Percentiles rank a stretch among this genome's conserved stretches.
phyloP scores from a whole-genome alignment of 2,329 filamentous ascomycete genomes.

The Aureobasidium mangrovei region DNA sequence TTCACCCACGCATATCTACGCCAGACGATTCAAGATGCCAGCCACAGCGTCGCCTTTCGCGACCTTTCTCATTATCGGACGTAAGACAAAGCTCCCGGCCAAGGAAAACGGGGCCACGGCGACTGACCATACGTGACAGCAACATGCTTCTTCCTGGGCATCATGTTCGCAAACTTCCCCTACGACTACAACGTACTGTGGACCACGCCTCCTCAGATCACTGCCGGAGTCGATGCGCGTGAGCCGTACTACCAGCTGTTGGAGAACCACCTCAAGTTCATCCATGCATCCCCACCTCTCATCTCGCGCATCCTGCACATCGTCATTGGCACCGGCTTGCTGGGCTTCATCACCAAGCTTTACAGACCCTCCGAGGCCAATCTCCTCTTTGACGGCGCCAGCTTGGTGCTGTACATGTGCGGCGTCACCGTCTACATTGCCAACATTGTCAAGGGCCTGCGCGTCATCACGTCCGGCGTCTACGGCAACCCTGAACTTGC shows the following conservation, averaged over 20 bases:
- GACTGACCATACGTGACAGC: slow-evolving; percentile 26
- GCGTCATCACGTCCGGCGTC: slow-evolving; percentile 66
- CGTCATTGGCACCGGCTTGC: slow-evolving; percentile 75
- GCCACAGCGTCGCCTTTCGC: slow-evolving; percentile 54
- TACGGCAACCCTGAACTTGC: slow-evolving; percentile 44
- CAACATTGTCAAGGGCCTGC: slow-evolving; percentile 91
- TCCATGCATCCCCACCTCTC: slow-evolving; percentile 83
- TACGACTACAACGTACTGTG: slow-evolving; percentile 91
- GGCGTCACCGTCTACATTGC: slow-evolving; percentile 88
- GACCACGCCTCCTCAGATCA: slow-evolving; percentile 52
- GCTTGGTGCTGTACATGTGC: slow-evolving; percentile 66
- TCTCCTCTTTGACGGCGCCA: slow-evolving; percentile 81
- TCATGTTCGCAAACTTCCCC: slow-evolving; percentile 91
- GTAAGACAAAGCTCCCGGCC: slow-evolving; percentile 47
- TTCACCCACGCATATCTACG: background rate
- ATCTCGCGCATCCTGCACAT: slow-evolving; percentile 93
- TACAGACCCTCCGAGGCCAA: slow-evolving; percentile 91
- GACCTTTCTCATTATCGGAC: slow-evolving; percentile 92
- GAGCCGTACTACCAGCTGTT: slow-evolving; percentile 71
- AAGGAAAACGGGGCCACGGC: background rate
- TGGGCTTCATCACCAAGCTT: slow-evolving; percentile 87
- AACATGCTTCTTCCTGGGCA: slow-evolving; percentile 94
- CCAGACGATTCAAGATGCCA: slow-evolving; percentile 13
- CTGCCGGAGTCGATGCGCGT: slow-evolving; percentile 27
- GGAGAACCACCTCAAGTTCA: slow-evolving; percentile 80